Evolutionary conservation across 2,329 filamentous ascomycete species (phyloP), one percentile per base, ranked within the genome.

Genomic region (Lachnellula suecica): DNA sequence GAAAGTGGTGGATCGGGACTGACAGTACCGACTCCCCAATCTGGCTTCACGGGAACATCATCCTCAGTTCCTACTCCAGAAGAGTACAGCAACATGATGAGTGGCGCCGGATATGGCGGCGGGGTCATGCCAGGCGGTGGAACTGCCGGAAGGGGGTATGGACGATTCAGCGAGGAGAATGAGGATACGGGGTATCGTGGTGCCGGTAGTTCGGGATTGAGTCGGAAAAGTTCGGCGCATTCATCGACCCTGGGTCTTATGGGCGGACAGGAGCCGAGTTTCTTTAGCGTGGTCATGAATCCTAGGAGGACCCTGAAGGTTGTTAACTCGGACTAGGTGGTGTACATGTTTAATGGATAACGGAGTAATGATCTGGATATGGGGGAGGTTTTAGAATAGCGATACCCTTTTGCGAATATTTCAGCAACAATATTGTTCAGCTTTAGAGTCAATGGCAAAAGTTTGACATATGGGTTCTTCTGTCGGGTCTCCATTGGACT

Each of bases 261-360:
- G 15, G 75, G 73, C 3, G 82, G 81, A 0, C 77, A 84, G 54
- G 84, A 89, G 66, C 87, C 87, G 54, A 87, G 79, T 52, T 91
- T 89, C 70, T 83, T 88, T 67, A 87, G 79, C 45, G 84, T 88
- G 24, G 70, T 89, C 62, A 68, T 89, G 69, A 85, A 85, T 55
- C 86, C 86, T 20, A 75, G 85, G 63, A 73, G 86, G 63, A 88
- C 84, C 62, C 70, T 89, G 71, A 74, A 84, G 63, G 85, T 89
- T 31, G 84, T 89, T 20, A 89, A 89, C 57, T 51, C 49, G 35
- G 64, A 68, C 59, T 67, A 53, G 37, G 43, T 40, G 29, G 29
- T 31, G 9, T 31, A 6, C 15, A 23, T 9, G 22, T 5, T 29
- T 38, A 44, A 27, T 17, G 27, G 22, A 25, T n/a, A 38, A 4